phyloP scores from a whole-genome alignment of 2,329 filamentous ascomycete species.

The Aspergillus intermedius region DNA sequence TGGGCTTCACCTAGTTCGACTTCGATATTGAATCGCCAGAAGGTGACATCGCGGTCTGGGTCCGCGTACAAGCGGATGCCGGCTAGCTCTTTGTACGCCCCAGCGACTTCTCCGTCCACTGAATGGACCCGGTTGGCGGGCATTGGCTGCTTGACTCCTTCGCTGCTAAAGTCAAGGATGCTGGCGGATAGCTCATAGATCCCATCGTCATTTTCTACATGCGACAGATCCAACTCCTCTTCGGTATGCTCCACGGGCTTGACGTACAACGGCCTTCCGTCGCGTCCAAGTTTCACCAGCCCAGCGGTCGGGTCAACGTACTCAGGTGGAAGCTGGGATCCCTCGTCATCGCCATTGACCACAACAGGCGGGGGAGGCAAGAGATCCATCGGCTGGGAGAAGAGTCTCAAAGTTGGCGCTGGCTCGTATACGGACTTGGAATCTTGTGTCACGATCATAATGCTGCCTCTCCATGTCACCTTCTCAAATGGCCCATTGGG shows the following conservation, averaged over 20 bases:
- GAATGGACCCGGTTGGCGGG: slow-evolving; percentile 42
- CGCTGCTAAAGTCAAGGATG: slow-evolving; percentile 35
- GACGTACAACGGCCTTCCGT: slow-evolving; percentile 80
- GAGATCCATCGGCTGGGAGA: slow-evolving; percentile 77
- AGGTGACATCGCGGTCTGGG: slow-evolving; percentile 77
- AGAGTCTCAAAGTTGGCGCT: slow-evolving; percentile 71
- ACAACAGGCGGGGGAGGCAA: slow-evolving; percentile 70
- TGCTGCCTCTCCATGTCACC: slow-evolving; percentile 84
- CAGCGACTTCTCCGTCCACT: slow-evolving; percentile 69
- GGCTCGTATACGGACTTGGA: slow-evolving; percentile 73
- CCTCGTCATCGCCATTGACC: slow-evolving; percentile 51
- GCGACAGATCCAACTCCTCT: slow-evolving; percentile 70
- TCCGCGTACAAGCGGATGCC: slow-evolving; percentile 79
- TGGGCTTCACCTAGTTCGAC: slow-evolving; percentile 74
- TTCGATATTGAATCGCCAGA: slow-evolving; percentile 96
- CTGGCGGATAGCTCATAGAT: slow-evolving; percentile 64
- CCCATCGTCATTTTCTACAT: slow-evolving; percentile 70
- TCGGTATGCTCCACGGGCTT: slow-evolving; percentile 81
- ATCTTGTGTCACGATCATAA: slow-evolving; percentile 94
- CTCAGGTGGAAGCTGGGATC: slow-evolving; percentile 59
- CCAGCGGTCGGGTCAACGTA: slow-evolving; percentile 87
- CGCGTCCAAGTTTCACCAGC: slow-evolving; percentile 74
- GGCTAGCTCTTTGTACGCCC: slow-evolving; percentile 74
- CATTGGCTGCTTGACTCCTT: slow-evolving; percentile 34
- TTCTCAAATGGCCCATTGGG: slow-evolving; percentile 45